phyloP scores from a whole-genome alignment of 2,329 filamentous ascomycete species.

The Cladorrhinum sp. region DNA sequence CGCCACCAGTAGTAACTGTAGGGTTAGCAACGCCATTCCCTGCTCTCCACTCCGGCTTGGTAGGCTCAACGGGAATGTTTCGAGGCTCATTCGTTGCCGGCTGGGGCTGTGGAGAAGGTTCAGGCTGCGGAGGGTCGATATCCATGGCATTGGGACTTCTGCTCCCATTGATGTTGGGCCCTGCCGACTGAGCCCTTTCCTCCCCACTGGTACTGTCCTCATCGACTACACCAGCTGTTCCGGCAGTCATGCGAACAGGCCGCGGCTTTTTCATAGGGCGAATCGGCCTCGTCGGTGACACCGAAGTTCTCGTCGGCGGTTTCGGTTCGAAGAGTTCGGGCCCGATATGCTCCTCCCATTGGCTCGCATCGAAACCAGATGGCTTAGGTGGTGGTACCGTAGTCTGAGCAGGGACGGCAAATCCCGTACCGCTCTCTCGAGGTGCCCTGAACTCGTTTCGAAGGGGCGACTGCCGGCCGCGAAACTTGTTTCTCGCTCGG shows the following conservation, averaged over 20 bases:
- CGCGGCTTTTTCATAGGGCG: constrained; percentile 60
- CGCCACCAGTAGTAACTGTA: not conserved
- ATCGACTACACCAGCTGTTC: constrained; percentile 46
- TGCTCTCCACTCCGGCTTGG: constrained; percentile 57
- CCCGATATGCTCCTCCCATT: constrained; percentile 54
- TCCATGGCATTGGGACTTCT: constrained; percentile 61
- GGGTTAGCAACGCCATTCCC: constrained; percentile 41
- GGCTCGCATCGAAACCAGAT: constrained; percentile 47
- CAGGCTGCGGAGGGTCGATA: constrained; percentile 47
- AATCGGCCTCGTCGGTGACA: constrained; percentile 44
- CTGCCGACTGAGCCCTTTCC: constrained; percentile 30
- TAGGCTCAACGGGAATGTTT: constrained; percentile 57
- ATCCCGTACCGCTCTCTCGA: constrained; percentile 15
- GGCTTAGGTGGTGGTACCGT: constrained; percentile 24
- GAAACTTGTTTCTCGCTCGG: constrained; percentile 36
- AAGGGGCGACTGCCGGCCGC: constrained; percentile 41
- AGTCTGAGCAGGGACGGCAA: constrained; percentile 22
- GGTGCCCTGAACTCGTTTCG: constrained; percentile 27
- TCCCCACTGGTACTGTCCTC: constrained; percentile 44
- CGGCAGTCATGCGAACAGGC: constrained; percentile 50
- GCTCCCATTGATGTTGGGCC: constrained; percentile 32
- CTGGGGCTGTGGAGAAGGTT: constrained; percentile 14
- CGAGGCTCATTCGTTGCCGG: constrained; percentile 39
- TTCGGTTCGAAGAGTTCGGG: constrained; percentile 54
- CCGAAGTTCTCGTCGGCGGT: constrained; percentile 34